Base-by-base conservation (phyloP, 192 early-diverging fungal species). In the Dissophora ornata region DNA sequence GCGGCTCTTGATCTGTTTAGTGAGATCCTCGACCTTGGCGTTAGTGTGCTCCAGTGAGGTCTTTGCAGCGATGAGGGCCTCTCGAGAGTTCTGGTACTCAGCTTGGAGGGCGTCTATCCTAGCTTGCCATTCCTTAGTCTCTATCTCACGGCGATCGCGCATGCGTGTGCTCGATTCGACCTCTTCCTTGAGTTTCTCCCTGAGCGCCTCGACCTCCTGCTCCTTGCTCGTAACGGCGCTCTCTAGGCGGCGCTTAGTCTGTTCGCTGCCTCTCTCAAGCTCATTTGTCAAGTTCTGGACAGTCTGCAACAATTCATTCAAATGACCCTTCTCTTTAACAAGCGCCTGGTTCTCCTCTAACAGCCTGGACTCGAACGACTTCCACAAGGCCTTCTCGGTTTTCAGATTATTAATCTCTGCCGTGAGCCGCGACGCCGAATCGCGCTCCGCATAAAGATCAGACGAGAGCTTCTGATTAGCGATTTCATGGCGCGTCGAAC, bases 201-300 rank as follows among this genome's bases (percentile, higher is more conserved):
- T 82, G 22, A 71, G 66, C 7, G 80, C 46, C 8, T 79, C 68
- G 19, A 85, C 65, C 28, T 86, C 82, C n/a, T 79, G 74, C 41
- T 83, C 82, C 41, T 77, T 68, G 24, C 56, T 64, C n/a, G 81
- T 77, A 22, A 83, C 52, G 13, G 74, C 57, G 25, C 62, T 67
- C 46, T 87, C 83, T 28, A 81, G 45, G 18, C 82, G 74, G 25
- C 79, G 70, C 57, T 65, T 80, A 19, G 80, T 68, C 33, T 71
- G 61, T 40, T 66, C 52, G 33, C 54, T 57, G 5, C 49, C 44
- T 18, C 77, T 59, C 58, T 90, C 89, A 0, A 69, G 57, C 26
- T 85, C 86, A 33, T 87, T 87, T 25, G 82, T 69, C 77, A 85
- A 71, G 26, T 79, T 63, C 73, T 89, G 90, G 30, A 88, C 59